Evolutionary conservation across 495 filamentous ascomycete species (phyloP), one percentile per base, ranked within the genome.

Genomic region (Venustampulla echinocandica): DNA sequence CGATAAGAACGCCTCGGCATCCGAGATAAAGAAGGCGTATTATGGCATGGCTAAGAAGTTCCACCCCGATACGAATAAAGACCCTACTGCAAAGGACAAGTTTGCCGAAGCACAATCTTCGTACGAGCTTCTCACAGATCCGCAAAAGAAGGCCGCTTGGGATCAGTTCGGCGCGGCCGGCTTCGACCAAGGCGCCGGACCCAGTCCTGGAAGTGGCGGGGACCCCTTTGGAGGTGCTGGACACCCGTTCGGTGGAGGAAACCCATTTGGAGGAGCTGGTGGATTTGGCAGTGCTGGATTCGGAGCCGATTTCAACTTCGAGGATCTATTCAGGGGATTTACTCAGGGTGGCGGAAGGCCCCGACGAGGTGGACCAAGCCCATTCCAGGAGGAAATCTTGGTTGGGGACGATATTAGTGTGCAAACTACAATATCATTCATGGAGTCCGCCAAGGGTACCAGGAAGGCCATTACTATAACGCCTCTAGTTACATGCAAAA

Each of bases 1-100:
- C 11, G 69, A 71, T 47, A 90, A 86, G 61, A 70, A 62, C 32
- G 86, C 92, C 11, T 82, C 87, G n/a, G 64, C 85, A 4, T 61
- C 79, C 44, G 93, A 96, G 5, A 95, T 98, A 58, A 98, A 98
- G 61, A 97, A 96, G 65, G 90, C 92, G 1, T 98, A 98, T 70
- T 98, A 98, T 63, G 82, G 87, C 43, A 69, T 95, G 50, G 92
- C 92, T n/a, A 97, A 97, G 67, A 97, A 96, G 61, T 98, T 80
- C 61, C 92, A 98, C 57, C 92, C 92, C 6, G 92, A 98, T 64
- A 95, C 92, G 28, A 97, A 95, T 69, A 98, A 96, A 66, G 92
- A 95, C 42, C 60, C 87, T 6, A 70, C 68, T 5, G 90, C 92
- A 23, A 96, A 96, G 62, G 92, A 97, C 44, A 90, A 85, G 57